These are phyloP conservation scores for Pythium insidiosum DNA, from an alignment of 352 stramenopile species.

Conservation along the genomic window DNA sequence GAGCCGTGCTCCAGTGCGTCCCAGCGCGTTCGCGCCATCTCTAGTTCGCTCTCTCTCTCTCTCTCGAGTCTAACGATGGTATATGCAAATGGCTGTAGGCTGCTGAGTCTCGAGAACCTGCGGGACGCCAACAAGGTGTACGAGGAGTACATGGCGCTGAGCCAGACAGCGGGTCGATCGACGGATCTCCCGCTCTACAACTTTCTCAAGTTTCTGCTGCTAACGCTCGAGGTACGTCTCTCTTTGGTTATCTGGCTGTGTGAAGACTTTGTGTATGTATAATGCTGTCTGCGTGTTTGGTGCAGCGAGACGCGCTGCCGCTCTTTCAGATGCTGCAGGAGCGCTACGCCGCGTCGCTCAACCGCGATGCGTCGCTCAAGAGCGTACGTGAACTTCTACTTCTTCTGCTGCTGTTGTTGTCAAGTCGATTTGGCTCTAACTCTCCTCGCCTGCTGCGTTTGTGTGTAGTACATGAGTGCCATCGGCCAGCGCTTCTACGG, in stretches of 20 bases:
- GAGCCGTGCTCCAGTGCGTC: conserved; percentile 66
- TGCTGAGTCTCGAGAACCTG: conserved; percentile 81
- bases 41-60: too few relatives aligned
- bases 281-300: neutral
- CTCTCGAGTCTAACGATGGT: conserved; percentile 6
- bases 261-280: neutral
- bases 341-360: conserved; percentile 63
- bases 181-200: conserved; percentile 76
- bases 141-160: conserved; percentile 51
- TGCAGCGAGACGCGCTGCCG: conserved; percentile 69
- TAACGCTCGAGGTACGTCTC: conserved; percentile 65
- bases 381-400: conserved; percentile 38
- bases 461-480: conserved; percentile 64
- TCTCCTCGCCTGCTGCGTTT: conserved; percentile 8
- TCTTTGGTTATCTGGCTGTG: neutral
- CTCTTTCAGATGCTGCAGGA: conserved; percentile 86
- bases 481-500: conserved; percentile 86
- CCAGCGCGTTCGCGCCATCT: neutral
- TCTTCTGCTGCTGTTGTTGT: neutral
- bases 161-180: conserved; percentile 24
- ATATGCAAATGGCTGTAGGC: conserved; percentile 17
- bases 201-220: conserved; percentile 76
- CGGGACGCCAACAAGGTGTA: conserved; percentile 79
- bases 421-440: neutral
- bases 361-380: conserved; percentile 64